These are phyloP conservation scores for Exophiala dermatitidis DNA, from an alignment of 2,329 filamentous ascomycete species.

Conservation along the genomic window DNA sequence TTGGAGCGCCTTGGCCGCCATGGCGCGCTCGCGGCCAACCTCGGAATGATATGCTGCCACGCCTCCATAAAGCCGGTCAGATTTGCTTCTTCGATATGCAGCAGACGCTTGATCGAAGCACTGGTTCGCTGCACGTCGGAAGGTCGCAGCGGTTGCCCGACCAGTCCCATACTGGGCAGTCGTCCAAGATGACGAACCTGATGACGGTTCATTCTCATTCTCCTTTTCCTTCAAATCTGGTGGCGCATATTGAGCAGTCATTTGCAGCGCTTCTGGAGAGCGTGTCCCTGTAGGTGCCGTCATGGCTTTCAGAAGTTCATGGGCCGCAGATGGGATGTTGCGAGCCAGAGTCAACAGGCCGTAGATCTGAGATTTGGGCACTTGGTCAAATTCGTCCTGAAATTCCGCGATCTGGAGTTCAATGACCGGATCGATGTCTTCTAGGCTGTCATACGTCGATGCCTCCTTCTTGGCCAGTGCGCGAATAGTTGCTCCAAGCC, in stretches of 20 bases:
- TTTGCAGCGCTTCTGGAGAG: conserved; percentile 6
- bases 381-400: conserved; percentile 46
- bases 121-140: conserved; percentile 42
- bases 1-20: conserved; percentile 50
- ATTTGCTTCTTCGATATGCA: conserved; percentile 56
- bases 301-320: conserved; percentile 53
- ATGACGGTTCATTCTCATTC: conserved; percentile 22
- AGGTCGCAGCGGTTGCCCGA: conserved; percentile 37
- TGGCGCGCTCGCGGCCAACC: conserved; percentile 58
- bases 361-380: conserved; percentile 44
- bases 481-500: conserved; percentile 49
- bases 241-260: conserved; percentile 41
- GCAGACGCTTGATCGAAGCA: conserved; percentile 53
- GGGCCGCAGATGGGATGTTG: conserved; percentile 51
- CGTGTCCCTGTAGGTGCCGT: conserved; percentile 31
- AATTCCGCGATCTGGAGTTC: conserved; percentile 49
- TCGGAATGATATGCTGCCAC: conserved; percentile 71
- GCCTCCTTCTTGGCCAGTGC: conserved; percentile 46
- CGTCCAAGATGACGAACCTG: conserved; percentile 9
- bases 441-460: conserved; percentile 33
- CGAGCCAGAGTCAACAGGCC: conserved; percentile 52
- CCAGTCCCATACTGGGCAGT: conserved; percentile 22
- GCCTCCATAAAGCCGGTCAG: conserved; percentile 65
- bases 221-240: conserved; percentile 28
- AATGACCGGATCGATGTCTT: conserved; percentile 39